Conservation (phyloP, 352 stramenopile genomes). For the Phytophthora pini region DNA sequence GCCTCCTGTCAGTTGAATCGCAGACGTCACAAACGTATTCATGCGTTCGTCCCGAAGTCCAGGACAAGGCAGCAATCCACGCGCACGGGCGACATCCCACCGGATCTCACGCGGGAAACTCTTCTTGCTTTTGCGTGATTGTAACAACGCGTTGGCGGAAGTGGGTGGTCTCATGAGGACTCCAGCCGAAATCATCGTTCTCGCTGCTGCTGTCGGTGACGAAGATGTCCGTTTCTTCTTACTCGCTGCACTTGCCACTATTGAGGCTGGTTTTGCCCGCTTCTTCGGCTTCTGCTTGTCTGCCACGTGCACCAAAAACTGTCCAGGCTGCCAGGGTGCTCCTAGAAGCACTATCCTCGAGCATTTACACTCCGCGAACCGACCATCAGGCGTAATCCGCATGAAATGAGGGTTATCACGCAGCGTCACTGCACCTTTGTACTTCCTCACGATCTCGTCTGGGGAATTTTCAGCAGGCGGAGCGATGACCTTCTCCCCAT, state of each 20-base stretch:
- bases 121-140: constrained; percentile 43
- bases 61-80: constrained; percentile 63
- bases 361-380: constrained; percentile 75
- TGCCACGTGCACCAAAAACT: constrained; percentile 67
- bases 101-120: constrained; percentile 61
- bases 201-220: constrained; percentile 6
- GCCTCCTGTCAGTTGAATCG: constrained; percentile 72
- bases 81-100: constrained; percentile 55
- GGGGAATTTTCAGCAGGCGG: constrained; percentile 10
- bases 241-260: constrained; percentile 3
- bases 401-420: constrained; percentile 55
- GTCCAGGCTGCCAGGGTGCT: constrained; percentile 56
- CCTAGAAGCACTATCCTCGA: constrained; percentile 62
- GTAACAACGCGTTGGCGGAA: constrained; percentile 22
- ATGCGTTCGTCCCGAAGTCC: constrained; percentile 68
- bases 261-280: constrained; percentile 19
- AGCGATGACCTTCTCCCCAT: constrained; percentile 25
- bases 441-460: constrained; percentile 25
- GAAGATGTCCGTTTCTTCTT: constrained; percentile 29
- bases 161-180: constrained; percentile 23
- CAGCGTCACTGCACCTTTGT: constrained; percentile 43
- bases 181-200: constrained; percentile 6
- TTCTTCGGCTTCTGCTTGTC: constrained; percentile 58
- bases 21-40: constrained; percentile 54
- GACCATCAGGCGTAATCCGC: constrained; percentile 68